Conservation (phyloP, 805 yeast genomes). For the Starmerella roubikii region DNA sequence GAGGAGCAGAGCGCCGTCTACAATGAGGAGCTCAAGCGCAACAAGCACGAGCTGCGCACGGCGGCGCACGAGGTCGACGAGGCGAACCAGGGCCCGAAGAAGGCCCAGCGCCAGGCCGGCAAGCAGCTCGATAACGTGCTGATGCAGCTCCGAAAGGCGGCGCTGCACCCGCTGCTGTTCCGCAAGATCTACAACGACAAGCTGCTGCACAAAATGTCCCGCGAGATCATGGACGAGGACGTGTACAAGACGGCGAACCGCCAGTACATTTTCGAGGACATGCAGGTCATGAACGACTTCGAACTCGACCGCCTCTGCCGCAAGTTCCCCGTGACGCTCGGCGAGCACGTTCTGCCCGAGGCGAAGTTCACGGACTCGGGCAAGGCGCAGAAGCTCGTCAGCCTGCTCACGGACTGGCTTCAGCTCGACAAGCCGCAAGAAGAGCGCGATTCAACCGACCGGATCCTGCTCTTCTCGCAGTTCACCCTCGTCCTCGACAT, state of each 20-base stretch:
- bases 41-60: constrained; percentile 15
- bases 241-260: constrained; percentile 65
- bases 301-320: constrained; percentile 67
- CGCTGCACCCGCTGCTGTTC: constrained; percentile 82
- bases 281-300: constrained; percentile 87
- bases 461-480: constrained; percentile 73
- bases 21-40: constrained; percentile 37
- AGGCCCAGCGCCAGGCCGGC: constrained; percentile 28
- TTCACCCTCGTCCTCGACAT: constrained; percentile 89
- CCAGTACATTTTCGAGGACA: constrained; percentile 74
- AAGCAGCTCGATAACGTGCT: constrained; percentile 49
- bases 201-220: constrained; percentile 52
- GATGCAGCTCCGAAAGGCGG: constrained; percentile 83
- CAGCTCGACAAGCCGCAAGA: not conserved
- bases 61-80: constrained; percentile 23
- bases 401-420: constrained; percentile 31
- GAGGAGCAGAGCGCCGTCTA: constrained; percentile 46
- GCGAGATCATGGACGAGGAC: constrained; percentile 66
- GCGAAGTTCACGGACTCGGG: constrained; percentile 59
- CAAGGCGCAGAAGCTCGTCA: constrained; percentile 46
- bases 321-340: constrained; percentile 52
- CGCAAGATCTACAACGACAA: constrained; percentile 48
- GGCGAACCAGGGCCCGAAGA: constrained; percentile 11
- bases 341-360: constrained; percentile 38
- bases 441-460: constrained; percentile 27